A percentile compares a stretch with the other conserved stretches of the same genome.
These are phyloP conservation scores for Pseudofabraea citricarpa DNA, from an alignment of 2,329 filamentous ascomycete genomes.

Conservation along the genomic window DNA sequence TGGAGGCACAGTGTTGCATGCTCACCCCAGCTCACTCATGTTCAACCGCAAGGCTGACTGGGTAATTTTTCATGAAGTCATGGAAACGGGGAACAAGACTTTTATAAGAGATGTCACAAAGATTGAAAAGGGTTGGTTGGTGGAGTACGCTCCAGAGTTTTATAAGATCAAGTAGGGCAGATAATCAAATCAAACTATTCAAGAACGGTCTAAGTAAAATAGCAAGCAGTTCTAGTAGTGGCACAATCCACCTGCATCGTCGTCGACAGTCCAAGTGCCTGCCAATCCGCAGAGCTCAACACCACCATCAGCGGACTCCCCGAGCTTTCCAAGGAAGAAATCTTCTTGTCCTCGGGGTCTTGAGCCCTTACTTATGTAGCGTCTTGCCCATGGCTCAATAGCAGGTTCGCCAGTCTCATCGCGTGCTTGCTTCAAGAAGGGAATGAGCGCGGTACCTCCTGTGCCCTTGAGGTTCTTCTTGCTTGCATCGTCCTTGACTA, in stretches of 20 bases:
- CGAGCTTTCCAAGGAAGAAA: slow-evolving; percentile 52
- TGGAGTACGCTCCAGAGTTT: slow-evolving; percentile 83
- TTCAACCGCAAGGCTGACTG: slow-evolving; percentile 96
- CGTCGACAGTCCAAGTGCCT: slow-evolving; percentile 84
- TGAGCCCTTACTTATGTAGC: slow-evolving; percentile 15
- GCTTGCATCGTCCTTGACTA: slow-evolving; percentile 33
- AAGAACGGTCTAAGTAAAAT: no score
- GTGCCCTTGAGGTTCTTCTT: slow-evolving; percentile 74
- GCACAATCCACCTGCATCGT: slow-evolving; percentile 58
- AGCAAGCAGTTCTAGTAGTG: slow-evolving; percentile 28
- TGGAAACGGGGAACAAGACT: slow-evolving; percentile 83
- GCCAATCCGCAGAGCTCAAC: slow-evolving; percentile 63
- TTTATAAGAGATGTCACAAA: slow-evolving; percentile 91
- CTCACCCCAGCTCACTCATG: slow-evolving; percentile 88
- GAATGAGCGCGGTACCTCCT: slow-evolving; percentile 88
- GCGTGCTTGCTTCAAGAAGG: slow-evolving; percentile 92
- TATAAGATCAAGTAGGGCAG: slow-evolving; percentile 51
- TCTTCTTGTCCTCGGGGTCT: slow-evolving; percentile 44
- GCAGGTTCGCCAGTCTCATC: slow-evolving; percentile 95
- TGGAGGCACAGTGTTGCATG: slow-evolving; percentile 72
- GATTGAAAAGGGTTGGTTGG: slow-evolving; percentile 87
- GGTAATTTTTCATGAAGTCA: slow-evolving; percentile 91
- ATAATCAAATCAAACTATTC: neutral
- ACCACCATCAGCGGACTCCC: slow-evolving; percentile 32
- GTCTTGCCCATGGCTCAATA: slow-evolving; percentile 58